Base-by-base conservation (phyloP, 2,329 filamentous ascomycete genomes). In the Ascochyta fabae region DNA sequence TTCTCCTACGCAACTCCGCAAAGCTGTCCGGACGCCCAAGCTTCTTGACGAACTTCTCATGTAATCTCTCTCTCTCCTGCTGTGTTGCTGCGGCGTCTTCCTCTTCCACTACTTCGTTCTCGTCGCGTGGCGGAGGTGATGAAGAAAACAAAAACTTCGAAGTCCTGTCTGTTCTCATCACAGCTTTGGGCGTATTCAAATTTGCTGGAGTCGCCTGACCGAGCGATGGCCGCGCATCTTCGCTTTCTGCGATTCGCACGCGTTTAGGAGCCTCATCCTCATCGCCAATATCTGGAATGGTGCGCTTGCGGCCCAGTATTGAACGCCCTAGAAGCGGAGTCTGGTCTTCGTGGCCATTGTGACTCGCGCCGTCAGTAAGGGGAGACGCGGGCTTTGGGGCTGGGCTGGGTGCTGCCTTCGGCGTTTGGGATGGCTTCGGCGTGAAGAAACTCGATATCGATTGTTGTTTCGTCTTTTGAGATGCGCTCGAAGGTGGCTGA, bases 401-500 rank as follows among this genome's bases (percentile, higher is more conserved):
- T 39, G 66, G 59, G 15, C 64, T 67, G 9, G 60, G 38, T 15
- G 56, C 41, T 40, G 61, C 58, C 61, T 66, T 72, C 58, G 70
- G 73, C 62, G 73, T 65, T 69, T 71, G 70, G 56, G 74, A 64
- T 4, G 73, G 58, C 57, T 77, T 78, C 2, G 71, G 71, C 0
- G 86, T 84, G 73, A 96, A 96, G 77, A 96, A 96, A 70, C 87
- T 93, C 3, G 91, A 95, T 58, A 97, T 88, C 0, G 91, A 91
- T 63, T 88, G 85, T 71, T 97, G 91, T 67, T 88, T 90, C 75
- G 89, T 90, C 50, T 66, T 71, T 39, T 80, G 76, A 9, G 75
- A 73, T 9, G 72, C 70, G 35, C 61, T 63, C 27, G 61, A 59
- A 41, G 65, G 58, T 24, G 70, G 65, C 27, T 74, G 68, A 48